A percentile compares a stretch with the other conserved stretches of the same genome.
Conservation (phyloP, 495 filamentous ascomycete species). For the Usnea hakonensis region DNA sequence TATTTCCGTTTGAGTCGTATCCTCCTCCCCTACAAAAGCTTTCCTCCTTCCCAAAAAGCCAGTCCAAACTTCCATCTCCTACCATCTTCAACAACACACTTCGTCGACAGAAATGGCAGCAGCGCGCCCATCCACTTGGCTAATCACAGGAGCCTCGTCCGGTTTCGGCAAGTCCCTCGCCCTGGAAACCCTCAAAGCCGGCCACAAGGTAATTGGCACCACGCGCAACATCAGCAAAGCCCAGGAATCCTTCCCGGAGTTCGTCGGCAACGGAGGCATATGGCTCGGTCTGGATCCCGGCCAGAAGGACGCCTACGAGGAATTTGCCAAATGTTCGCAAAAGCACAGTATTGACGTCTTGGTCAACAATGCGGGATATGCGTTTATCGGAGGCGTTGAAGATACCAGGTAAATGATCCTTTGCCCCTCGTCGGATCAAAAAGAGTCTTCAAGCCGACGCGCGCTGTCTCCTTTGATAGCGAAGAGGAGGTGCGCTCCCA, state of each 20-base stretch:
- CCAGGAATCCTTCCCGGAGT: slow-evolving; percentile 29
- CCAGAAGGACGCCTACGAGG: slow-evolving; percentile 21
- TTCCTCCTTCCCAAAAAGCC: no score
- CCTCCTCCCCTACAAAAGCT: no score
- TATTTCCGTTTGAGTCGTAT: no score
- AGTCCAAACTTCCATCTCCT: no score
- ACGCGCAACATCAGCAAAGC: slow-evolving; percentile 40
- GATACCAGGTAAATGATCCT: slow-evolving; percentile 28
- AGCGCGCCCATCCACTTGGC: slow-evolving; percentile 34
- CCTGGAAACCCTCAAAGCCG: slow-evolving; percentile 37
- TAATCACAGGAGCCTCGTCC: slow-evolving; percentile 48
- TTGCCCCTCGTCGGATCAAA: no score
- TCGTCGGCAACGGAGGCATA: slow-evolving; percentile 27
- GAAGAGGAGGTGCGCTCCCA: slow-evolving; percentile 32
- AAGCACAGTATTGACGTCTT: slow-evolving; percentile 26
- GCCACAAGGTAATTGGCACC: slow-evolving; percentile 50
- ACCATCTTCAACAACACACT: no score
- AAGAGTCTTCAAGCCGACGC: not conserved
- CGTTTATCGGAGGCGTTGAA: slow-evolving; percentile 25
- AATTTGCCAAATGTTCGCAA: slow-evolving; percentile 11
- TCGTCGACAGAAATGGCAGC: no score
- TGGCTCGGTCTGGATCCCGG: slow-evolving; percentile 37
- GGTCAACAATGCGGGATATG: slow-evolving; percentile 32
- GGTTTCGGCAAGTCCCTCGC: slow-evolving; percentile 47
- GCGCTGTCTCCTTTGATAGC: slow-evolving; percentile 18